A percentile compares a stretch with the other conserved stretches of the same genome.
Evolutionary conservation across 1,284 basidiomycete genomes (phyloP).

Genomic region (Ganoderma multipileum): DNA sequence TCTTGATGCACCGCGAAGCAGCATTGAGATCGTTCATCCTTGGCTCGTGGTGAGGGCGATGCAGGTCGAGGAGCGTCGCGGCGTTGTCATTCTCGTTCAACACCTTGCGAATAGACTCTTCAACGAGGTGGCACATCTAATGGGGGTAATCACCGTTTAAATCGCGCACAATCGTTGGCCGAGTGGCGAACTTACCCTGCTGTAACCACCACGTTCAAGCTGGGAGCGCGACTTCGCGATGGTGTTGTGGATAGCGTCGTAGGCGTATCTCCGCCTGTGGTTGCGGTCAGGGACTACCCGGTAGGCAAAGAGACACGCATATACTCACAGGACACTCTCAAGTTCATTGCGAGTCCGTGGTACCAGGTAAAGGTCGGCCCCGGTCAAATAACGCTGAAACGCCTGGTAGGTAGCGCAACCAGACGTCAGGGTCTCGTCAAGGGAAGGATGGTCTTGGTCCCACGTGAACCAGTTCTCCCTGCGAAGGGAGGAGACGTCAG

Average conservation of each 20-base stretch:
- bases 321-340: constrained; percentile 71
- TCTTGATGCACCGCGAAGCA: constrained; percentile 38
- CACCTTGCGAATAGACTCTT: constrained; percentile 71
- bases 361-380: constrained; percentile 69
- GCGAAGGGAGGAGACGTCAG: constrained; percentile 25
- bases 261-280: constrained; percentile 69
- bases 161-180: neutral
- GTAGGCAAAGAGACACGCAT: constrained; percentile 8
- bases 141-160: neutral
- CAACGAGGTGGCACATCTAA: constrained; percentile 73
- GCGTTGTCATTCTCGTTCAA: constrained; percentile 72
- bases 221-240: constrained; percentile 71
- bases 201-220: constrained; percentile 74
- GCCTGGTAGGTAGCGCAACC: constrained; percentile 59
- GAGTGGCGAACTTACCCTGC: constrained; percentile 56
- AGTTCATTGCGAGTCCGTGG: constrained; percentile 70
- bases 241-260: constrained; percentile 81
- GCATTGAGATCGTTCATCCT: constrained; percentile 30
- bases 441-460: constrained; percentile 70
- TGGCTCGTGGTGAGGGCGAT: constrained; percentile 43
- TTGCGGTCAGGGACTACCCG: constrained; percentile 25
- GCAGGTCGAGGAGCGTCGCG: constrained; percentile 66
- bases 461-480: constrained; percentile 73
- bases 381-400: constrained; percentile 46
- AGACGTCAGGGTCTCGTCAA: constrained; percentile 76